phyloP scores from a whole-genome alignment of 805 yeast genomes.

The Martiniozyma abietophila region DNA sequence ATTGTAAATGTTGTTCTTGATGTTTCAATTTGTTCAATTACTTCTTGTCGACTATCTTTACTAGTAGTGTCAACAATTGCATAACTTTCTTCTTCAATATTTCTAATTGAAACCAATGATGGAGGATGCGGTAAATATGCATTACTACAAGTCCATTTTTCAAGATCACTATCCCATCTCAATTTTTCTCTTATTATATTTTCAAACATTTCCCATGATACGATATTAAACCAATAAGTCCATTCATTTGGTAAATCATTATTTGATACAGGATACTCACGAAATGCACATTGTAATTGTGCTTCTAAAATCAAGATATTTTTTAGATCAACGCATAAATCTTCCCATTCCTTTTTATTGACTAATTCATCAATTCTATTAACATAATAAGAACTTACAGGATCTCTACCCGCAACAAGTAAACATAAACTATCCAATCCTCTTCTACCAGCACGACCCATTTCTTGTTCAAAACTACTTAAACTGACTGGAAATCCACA shows the following conservation, averaged over 20 bases:
- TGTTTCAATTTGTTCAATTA: constrained; percentile 85
- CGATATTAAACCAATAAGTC: constrained; percentile 12
- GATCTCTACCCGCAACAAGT: constrained; percentile 72
- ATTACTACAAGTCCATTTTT: constrained; percentile 46
- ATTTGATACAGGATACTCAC: constrained; percentile 47
- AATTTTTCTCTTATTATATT: constrained; percentile 25
- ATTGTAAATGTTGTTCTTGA: constrained; percentile 83
- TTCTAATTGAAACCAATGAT: constrained; percentile 65
- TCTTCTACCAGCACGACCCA: constrained; percentile 95
- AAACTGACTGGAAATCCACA: constrained; percentile 90
- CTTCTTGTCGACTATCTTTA: constrained; percentile 57
- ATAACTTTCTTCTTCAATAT: constrained; percentile 69
- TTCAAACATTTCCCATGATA: constrained; percentile 17
- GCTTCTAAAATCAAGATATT: constrained; percentile 59
- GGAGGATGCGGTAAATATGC: constrained; percentile 78
- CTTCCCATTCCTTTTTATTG: constrained; percentile 41
- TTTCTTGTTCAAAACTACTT: constrained; percentile 86
- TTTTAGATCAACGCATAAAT: constrained; percentile 50
- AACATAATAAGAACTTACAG: constrained; percentile 80
- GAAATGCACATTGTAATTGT: constrained; percentile 86
- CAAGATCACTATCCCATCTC: constrained; percentile 31
- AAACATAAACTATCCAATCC: constrained; percentile 76
- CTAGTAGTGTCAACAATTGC: constrained; percentile 89
- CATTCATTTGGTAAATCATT: constrained; percentile 18
- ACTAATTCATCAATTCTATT: constrained; percentile 53